These are phyloP conservation scores for Annulohypoxylon maeteangense DNA, from an alignment of 495 filamentous ascomycete genomes.

Conservation along the genomic window DNA sequence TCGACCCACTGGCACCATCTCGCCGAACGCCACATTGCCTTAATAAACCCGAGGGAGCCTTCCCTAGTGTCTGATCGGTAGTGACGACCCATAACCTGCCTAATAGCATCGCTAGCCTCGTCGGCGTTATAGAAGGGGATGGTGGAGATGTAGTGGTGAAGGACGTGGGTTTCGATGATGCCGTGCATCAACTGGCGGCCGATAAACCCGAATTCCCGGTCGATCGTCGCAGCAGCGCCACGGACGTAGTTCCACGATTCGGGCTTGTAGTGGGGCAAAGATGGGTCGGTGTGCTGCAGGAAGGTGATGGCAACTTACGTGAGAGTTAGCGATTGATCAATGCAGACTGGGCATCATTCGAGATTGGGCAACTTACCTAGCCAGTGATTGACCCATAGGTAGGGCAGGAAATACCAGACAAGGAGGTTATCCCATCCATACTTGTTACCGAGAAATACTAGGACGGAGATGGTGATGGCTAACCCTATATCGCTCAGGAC, in stretches of 20 bases:
- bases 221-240: constrained; percentile 86
- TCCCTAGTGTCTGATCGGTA: constrained; percentile 75
- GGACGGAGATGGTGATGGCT: constrained; percentile 61
- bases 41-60: constrained; percentile 72
- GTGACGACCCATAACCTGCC: constrained; percentile 81
- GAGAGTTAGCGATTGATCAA: constrained; percentile 48
- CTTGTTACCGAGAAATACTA: constrained; percentile 70
- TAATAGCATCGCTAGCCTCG: constrained; percentile 86
- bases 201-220: constrained; percentile 90
- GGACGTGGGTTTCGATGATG: constrained; percentile 91
- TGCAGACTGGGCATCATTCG: background rate
- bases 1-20: constrained; percentile 81
- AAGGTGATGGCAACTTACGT: constrained; percentile 84
- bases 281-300: constrained; percentile 90
- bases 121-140: constrained; percentile 95
- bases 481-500: constrained; percentile 85
- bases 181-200: constrained; percentile 88
- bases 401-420: constrained; percentile 94
- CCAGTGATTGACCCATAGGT: constrained; percentile 99
- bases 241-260: constrained; percentile 85
- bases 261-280: constrained; percentile 82
- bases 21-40: constrained; percentile 71
- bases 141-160: constrained; percentile 85
- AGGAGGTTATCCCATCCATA: constrained; percentile 87
- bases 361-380: constrained; percentile 67